These are phyloP conservation scores for Plasmodium adleri DNA, from an alignment of 169 alveolate species.

Conservation along the genomic window DNA sequence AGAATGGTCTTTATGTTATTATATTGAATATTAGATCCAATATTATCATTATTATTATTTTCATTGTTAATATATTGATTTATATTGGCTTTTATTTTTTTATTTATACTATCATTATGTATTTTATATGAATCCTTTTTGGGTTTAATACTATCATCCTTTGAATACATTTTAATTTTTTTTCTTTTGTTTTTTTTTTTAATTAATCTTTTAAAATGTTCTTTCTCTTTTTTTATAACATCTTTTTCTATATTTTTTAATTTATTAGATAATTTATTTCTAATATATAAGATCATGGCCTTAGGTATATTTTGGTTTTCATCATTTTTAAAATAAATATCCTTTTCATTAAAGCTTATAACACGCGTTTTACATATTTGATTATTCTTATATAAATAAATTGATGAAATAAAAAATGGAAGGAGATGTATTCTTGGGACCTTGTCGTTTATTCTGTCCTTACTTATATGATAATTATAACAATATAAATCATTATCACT, in stretches of 20 bases:
- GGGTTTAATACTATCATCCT: neutral
- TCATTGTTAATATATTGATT: too few relatives aligned
- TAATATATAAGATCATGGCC: slow-evolving; percentile 1
- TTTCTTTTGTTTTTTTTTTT: neutral
- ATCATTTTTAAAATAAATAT: slow-evolving; percentile 33
- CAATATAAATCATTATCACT: neutral
- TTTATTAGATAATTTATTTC: slow-evolving; percentile 11
- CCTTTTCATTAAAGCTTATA: slow-evolving; percentile 35
- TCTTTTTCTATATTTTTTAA: slow-evolving; percentile 11
- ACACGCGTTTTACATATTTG: slow-evolving; percentile 38
- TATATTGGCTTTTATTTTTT: too few relatives aligned
- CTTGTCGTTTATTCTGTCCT: neutral
- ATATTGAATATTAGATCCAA: slow-evolving; percentile 2
- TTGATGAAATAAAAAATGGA: slow-evolving; percentile 40
- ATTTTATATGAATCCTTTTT: neutral
- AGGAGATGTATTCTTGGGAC: slow-evolving; percentile 23
- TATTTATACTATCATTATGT: too few relatives aligned
- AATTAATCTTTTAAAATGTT: neutral
- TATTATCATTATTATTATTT: neutral
- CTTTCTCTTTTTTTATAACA: neutral
- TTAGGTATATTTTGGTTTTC: slow-evolving; percentile 13
- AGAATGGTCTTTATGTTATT: slow-evolving; percentile 9
- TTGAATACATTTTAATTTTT: neutral
- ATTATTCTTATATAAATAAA: slow-evolving; percentile 7
- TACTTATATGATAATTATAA: neutral